phyloP scores from a whole-genome alignment of 345 rosid genomes.

The Laguncularia racemosa region DNA sequence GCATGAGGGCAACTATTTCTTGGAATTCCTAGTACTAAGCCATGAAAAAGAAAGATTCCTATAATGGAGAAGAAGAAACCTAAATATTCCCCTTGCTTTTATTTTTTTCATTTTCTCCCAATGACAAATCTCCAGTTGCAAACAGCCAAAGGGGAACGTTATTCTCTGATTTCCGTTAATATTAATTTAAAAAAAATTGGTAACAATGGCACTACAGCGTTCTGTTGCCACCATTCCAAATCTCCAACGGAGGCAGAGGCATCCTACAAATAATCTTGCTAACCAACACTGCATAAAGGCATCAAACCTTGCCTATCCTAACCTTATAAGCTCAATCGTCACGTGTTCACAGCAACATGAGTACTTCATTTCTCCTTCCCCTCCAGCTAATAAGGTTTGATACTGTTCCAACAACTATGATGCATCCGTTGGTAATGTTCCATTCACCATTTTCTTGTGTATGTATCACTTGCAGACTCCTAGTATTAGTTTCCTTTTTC shows the following conservation, averaged over 20 bases:
- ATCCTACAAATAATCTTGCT: too few species aligned
- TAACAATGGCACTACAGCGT: too few species aligned
- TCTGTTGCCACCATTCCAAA: too few species aligned
- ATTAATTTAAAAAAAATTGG: too few species aligned
- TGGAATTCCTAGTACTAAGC: background rate
- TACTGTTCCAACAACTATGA: background rate
- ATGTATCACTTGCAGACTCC: too few species aligned
- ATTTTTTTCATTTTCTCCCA: background rate
- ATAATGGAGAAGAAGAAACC: constrained; percentile 24
- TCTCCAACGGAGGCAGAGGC: too few species aligned
- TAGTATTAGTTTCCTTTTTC: too few species aligned
- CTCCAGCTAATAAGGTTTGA: constrained; percentile 44
- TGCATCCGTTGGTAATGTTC: background rate
- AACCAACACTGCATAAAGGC: too few species aligned
- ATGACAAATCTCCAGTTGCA: too few species aligned
- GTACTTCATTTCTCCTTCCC: constrained; percentile 15
- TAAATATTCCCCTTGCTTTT: constrained; percentile 24
- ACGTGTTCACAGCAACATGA: constrained; percentile 35
- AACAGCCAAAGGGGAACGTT: too few species aligned
- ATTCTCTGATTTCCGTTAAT: too few species aligned
- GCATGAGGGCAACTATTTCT: constrained; percentile 4
- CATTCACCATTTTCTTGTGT: too few species aligned
- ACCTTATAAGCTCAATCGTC: constrained; percentile 71
- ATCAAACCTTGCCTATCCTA: constrained; percentile 66
- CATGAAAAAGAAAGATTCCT: constrained; percentile 12